Evolutionary conservation across 441 rosid species (phyloP).

Genomic region (Gossypium armourianum): DNA sequence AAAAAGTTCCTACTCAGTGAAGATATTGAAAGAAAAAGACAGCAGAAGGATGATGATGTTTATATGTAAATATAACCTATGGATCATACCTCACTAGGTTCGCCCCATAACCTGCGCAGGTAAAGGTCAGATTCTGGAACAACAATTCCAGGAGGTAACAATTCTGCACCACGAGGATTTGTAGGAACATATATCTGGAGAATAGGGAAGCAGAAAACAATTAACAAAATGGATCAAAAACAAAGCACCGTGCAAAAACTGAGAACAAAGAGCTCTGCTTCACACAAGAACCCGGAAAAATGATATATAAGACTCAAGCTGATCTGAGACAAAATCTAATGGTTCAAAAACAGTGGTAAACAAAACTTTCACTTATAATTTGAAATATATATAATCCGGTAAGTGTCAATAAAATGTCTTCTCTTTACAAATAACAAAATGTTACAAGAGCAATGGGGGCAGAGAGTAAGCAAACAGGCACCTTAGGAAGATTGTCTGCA

Average conservation of each 20-base stretch:
- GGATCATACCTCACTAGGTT: constrained; percentile 66
- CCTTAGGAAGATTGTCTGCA: constrained; percentile 33
- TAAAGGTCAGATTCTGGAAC: constrained; percentile 65
- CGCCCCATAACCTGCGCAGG: constrained; percentile 86
- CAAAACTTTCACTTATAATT: background rate
- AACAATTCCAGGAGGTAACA: constrained; percentile 73
- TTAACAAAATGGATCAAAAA: constrained; percentile 5
- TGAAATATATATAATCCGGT: background rate
- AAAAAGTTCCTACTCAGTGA: background rate
- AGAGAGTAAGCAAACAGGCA: constrained; percentile 15
- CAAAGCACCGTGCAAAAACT: background rate
- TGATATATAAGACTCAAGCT: constrained; percentile 1
- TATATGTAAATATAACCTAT: background rate
- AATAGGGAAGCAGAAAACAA: constrained; percentile 11
- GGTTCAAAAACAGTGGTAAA: background rate
- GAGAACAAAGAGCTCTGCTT: background rate
- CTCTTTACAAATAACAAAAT: constrained; percentile 1
- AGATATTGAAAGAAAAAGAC: too few relatives aligned
- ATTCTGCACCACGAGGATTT: constrained; percentile 83
- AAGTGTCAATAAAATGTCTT: background rate
- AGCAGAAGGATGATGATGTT: background rate
- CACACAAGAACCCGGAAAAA: background rate
- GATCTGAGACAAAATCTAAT: background rate
- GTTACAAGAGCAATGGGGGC: background rate
- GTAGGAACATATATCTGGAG: constrained; percentile 69